Evolutionary conservation across 768 basidiomycete genomes (phyloP).

Genomic region (Gymnopilus dilepis): DNA sequence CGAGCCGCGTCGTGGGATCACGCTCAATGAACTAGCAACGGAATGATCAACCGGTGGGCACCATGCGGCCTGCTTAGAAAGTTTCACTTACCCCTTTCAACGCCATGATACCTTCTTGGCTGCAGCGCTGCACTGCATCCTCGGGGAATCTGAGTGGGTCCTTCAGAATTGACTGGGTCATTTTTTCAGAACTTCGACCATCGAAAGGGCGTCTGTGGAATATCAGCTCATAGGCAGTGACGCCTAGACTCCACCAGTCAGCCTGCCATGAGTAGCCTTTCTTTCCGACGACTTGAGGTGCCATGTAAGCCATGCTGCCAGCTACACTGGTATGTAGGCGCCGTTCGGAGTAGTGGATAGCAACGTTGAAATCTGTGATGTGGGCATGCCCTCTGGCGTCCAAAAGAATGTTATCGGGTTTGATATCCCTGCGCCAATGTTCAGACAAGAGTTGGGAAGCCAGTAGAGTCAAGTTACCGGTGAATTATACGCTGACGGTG

Average conservation of each 20-base stretch:
- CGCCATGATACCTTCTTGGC: conserved; percentile 67
- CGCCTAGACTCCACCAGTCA: conserved; percentile 96
- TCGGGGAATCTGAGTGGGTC: conserved; percentile 83
- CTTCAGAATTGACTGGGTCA: conserved; percentile 85
- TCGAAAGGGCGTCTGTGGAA: conserved; percentile 87
- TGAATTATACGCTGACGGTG: conserved; percentile 94
- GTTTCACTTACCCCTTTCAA: conserved; percentile 63
- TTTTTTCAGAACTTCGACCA: conserved; percentile 85
- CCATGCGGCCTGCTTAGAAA: neutral
- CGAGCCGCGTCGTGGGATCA: conserved; percentile 77
- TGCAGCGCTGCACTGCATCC: conserved; percentile 62
- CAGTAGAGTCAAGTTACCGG: conserved; percentile 60
- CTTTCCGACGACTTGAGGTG: conserved; percentile 91
- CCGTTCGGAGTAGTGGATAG: conserved; percentile 93
- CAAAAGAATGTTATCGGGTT: conserved; percentile 96
- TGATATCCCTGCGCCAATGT: conserved; percentile 72
- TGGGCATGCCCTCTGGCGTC: conserved; percentile 96
- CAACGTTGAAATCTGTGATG: conserved; percentile 98
- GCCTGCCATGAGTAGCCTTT: conserved; percentile 92
- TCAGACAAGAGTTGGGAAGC: conserved; percentile 17
- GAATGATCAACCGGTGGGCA: conserved; percentile 23
- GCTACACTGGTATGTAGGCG: conserved; percentile 92
- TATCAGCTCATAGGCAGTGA: conserved; percentile 89
- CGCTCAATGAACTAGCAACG: conserved; percentile 78
- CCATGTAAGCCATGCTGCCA: conserved; percentile 99